Percentiles rank a stretch among this genome's conserved stretches.
phyloP scores from a whole-genome alignment of 331 rosid species.

The Quercus phellos region DNA sequence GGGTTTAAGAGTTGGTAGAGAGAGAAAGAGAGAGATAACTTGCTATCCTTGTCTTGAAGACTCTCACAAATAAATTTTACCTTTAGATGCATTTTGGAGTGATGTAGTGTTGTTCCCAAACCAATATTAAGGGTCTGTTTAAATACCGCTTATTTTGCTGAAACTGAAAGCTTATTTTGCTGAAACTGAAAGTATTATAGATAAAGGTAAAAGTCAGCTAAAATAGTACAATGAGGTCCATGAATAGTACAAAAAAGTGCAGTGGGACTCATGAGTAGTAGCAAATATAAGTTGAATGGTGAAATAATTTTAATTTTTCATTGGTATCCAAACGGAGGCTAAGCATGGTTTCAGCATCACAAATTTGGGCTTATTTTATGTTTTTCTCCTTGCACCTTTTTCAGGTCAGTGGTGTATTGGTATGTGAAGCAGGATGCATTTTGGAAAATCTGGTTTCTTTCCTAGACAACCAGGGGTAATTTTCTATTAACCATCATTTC shows the following conservation, averaged over 20 bases:
- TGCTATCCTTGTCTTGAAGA: not conserved
- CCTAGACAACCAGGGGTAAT: slow-evolving; percentile 88
- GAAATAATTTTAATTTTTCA: no score
- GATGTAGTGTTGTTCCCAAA: not conserved
- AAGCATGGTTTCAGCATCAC: slow-evolving; percentile 3
- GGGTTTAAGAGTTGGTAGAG: not conserved
- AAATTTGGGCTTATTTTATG: not conserved
- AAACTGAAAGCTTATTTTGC: no score
- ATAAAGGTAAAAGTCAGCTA: no score
- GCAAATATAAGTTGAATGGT: no score
- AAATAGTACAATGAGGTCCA: rapidly evolving
- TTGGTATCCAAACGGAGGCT: not conserved
- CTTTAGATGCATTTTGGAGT: slow-evolving; percentile 4
- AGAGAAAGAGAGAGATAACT: not conserved
- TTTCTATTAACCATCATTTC: slow-evolving; percentile 8
- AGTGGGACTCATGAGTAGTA: no score
- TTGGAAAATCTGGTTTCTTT: slow-evolving; percentile 79
- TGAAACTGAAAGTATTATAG: no score
- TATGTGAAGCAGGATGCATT: slow-evolving; percentile 96
- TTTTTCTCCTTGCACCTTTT: slow-evolving; percentile 23
- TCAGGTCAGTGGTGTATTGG: slow-evolving; percentile 95
- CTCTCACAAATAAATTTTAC: not conserved
- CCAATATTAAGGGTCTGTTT: no score
- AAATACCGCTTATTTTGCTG: no score
- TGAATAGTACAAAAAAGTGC: no score